A percentile compares a stretch with the other conserved stretches of the same genome.
Conservation (phyloP, 805 yeast genomes). For the Cyberlindnera euphorbiiphila region DNA sequence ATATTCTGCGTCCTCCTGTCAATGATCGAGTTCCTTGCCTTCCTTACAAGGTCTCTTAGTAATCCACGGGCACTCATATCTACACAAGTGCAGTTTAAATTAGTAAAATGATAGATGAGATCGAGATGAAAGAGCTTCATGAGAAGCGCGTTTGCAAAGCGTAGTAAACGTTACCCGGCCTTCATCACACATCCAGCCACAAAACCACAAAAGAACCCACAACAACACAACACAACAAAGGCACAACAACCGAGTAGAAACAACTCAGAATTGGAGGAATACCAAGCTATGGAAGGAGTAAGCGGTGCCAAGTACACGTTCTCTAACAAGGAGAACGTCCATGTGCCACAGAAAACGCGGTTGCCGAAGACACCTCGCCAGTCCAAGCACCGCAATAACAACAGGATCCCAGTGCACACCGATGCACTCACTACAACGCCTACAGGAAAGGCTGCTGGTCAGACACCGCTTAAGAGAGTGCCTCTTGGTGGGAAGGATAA, state of each 20-base stretch:
- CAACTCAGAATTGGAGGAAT: background rate
- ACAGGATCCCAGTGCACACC: slow-evolving; percentile 1
- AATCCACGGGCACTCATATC: background rate
- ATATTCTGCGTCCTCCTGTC: slow-evolving; percentile 14
- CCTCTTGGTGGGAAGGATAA: slow-evolving; percentile 29
- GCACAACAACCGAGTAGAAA: background rate
- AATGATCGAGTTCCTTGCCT: slow-evolving; percentile 7
- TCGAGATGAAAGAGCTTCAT: too few relatives aligned
- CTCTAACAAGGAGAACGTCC: slow-evolving; percentile 17
- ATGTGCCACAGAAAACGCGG: slow-evolving; percentile 5
- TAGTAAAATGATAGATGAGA: too few relatives aligned
- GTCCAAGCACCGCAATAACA: slow-evolving; percentile 6
- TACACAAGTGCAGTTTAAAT: too few relatives aligned
- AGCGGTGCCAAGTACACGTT: too few relatives aligned
- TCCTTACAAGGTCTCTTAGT: slow-evolving; percentile 5
- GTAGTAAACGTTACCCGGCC: background rate
- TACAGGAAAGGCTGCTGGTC: background rate
- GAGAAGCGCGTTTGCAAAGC: too few relatives aligned
- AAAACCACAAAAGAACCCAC: background rate
- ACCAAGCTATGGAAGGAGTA: too few relatives aligned
- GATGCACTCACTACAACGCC: slow-evolving; percentile 4
- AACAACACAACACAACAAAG: slow-evolving; percentile 1
- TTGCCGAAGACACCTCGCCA: slow-evolving; percentile 14
- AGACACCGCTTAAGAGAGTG: slow-evolving; percentile 15
- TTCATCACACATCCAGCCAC: slow-evolving; percentile 1